Evolutionary conservation across 768 basidiomycete genomes (phyloP), one percentile per base, ranked within the genome.

Genomic region (Hebeloma cylindrosporum): DNA sequence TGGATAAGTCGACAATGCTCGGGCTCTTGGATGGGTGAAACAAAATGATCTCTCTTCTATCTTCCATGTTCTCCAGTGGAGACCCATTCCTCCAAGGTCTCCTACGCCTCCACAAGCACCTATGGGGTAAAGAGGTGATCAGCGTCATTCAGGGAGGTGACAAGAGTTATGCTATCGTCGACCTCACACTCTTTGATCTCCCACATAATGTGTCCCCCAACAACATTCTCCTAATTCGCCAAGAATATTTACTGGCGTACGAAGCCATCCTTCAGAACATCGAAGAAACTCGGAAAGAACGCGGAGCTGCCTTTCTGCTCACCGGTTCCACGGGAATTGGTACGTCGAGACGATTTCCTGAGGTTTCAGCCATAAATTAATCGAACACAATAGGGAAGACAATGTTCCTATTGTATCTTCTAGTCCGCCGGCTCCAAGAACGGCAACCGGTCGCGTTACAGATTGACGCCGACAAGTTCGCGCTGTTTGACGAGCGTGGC

Each of bases 221-320:
- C 5, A 45, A 50, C 21, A 40, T 40, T 37, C 37, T 45, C 21
- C 23, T 50, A 42, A 3, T 50, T 36, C 45, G 49, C 22, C 16
- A 50, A 11, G 49, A 50, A 28, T 46, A 50, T 46, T 29, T 11
- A 38, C 31, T 40, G n/a, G 48, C 48, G 21, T 50, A 50, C 43
- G n/a, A 30, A n/a, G 21, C 28, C 37, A 38, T 40, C 23, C 31
- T 29, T 32, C 11, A 22, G 43, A 33, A 4, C 18, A 29, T 30
- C 26, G n/a, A n/a, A n/a, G n/a, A n/a, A n/a, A n/a, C n/a, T n/a
- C n/a, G n/a, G n/a, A 31, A 11, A 45, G n/a, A 3, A 4, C 2
- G 13, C 30, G 45, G 43, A 45, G 25, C 37, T 40, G 34, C 42
- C 29, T 45, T 27, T 28, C 36, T 50, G 39, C 30, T 50, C 18